Evolutionary conservation across 108 stramenopile genomes (phyloP).

Genomic region (Craspedostauros australis): DNA sequence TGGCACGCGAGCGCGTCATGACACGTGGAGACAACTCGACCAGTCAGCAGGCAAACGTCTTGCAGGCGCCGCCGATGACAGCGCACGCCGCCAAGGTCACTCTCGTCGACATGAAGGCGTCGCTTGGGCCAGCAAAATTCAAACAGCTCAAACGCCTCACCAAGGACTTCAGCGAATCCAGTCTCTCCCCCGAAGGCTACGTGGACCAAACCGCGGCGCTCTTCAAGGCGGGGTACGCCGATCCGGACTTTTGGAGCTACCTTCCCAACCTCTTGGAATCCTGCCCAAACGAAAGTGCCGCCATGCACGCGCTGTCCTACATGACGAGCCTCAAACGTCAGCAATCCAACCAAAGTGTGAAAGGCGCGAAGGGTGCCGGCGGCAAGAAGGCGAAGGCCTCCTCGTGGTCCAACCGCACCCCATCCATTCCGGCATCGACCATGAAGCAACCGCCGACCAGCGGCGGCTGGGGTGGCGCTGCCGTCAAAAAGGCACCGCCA

Average conservation of each 20-base stretch:
- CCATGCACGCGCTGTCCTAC: constrained; percentile 46
- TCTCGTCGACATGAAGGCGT: constrained; percentile 61
- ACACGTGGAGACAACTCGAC: constrained; percentile 1
- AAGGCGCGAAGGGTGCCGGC: constrained; percentile 1
- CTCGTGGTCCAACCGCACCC: neutral
- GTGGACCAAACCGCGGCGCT: constrained; percentile 59
- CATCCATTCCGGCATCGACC: neutral
- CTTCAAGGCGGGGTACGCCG: constrained; percentile 62
- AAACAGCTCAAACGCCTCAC: constrained; percentile 75
- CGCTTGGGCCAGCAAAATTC: constrained; percentile 59
- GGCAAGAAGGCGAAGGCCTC: neutral
- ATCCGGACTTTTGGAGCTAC: constrained; percentile 52
- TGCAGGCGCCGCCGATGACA: constrained; percentile 39
- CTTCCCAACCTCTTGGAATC: constrained; percentile 62
- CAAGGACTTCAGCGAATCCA: constrained; percentile 46
- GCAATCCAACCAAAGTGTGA: neutral
- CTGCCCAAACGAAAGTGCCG: constrained; percentile 45
- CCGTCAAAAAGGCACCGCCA: too few species aligned
- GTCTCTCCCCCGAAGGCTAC: constrained; percentile 51
- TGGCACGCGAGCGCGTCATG: constrained; percentile 17
- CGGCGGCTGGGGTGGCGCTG: too few species aligned
- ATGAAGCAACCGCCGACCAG: too few species aligned
- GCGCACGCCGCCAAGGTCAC: constrained; percentile 28
- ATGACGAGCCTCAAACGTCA: constrained; percentile 37
- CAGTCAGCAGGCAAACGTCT: constrained; percentile 28